Base-by-base conservation (phyloP, 192 early-diverging fungal genomes). In the Dispira parvispora region DNA sequence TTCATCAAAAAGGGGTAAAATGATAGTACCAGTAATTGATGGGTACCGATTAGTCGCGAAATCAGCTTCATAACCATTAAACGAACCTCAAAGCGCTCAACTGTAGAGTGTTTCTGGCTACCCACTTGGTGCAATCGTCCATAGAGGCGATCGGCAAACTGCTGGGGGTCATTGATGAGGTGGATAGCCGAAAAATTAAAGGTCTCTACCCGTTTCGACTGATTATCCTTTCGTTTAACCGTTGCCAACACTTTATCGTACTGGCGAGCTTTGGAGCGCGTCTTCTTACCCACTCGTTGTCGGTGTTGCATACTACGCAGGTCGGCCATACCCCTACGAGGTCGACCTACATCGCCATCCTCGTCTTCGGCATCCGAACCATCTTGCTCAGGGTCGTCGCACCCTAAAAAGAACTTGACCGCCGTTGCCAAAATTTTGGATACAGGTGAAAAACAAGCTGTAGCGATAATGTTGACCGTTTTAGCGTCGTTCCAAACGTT, bases 401-500 rank as follows among this genome's bases (percentile, higher is more conserved):
- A 83, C 58, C 87, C 89, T 63, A 98, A 76, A 68, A 98, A 98
- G 69, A 99, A 99, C 61, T 94, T 85, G 9, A 96, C 70, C 1
- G 94, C 96, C 1, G 92, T 92, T 20, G 91, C 84, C 65, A 88
- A 84, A 43, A 99, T 80, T 71, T 99, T 99, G 70, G 88, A 78
- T 11, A 85, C 81, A 26, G 84, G 84, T 45, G 90, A 95, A 63
- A 96, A 94, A 72, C 92, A 96, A 11, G 95, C 95, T 68, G 95
- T 89, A 16, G 90, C 86, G 71, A 99, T 89, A 18, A 99, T 90
- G 73, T 99, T 99, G 64, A 96, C 92, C 20, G 96, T 98, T 78
- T 99, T 99, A 47, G 88, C 83, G 71, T 98, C 96, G 64, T 94
- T 92, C 92, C 96, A 99, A 18, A 99, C 81, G 65, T 88, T 85